Evolutionary conservation across 371 early-diverging fungal species (phyloP).

Genomic region (Dinochytrium kinnereticum): DNA sequence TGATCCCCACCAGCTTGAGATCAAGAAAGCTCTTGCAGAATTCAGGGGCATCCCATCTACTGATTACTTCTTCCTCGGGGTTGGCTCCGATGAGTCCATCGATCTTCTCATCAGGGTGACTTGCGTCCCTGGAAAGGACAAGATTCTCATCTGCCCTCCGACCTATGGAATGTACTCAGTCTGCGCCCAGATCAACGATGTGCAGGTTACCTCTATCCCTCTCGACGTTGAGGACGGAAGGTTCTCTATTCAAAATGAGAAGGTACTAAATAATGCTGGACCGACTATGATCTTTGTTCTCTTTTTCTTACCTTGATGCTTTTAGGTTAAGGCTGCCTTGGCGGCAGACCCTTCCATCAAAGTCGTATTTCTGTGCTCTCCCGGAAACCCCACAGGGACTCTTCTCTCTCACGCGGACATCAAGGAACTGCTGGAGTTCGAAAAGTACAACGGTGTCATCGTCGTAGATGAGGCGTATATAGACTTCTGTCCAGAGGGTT

Average conservation of each 20-base stretch:
- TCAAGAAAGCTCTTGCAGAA: constrained; percentile 77
- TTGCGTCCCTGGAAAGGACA: constrained; percentile 89
- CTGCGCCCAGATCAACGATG: constrained; percentile 92
- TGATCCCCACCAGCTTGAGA: constrained; percentile 84
- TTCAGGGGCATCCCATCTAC: constrained; percentile 67
- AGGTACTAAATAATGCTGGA: no score
- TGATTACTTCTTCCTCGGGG: constrained; percentile 88
- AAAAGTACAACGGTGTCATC: constrained; percentile 77
- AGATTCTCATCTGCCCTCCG: constrained; percentile 92
- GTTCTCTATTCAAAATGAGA: constrained; percentile 81
- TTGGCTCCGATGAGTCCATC: constrained; percentile 96
- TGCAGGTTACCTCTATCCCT: constrained; percentile 80
- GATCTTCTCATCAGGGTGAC: constrained; percentile 88
- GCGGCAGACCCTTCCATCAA: constrained; percentile 78
- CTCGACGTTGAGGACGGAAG: constrained; percentile 71
- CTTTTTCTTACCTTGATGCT: background rate
- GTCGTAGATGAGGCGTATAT: constrained; percentile 98
- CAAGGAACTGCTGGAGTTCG: constrained; percentile 69
- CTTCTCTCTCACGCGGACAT: constrained; percentile 74
- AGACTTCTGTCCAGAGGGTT: constrained; percentile 78
- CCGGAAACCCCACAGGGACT: constrained; percentile 98
- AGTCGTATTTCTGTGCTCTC: constrained; percentile 92
- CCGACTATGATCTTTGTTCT: constrained; percentile 25
- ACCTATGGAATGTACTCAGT: constrained; percentile 99
- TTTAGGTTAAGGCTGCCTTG: constrained; percentile 65